Base-by-base conservation (phyloP, 2,329 filamentous ascomycete species). In the Nigrospora oryzae region DNA sequence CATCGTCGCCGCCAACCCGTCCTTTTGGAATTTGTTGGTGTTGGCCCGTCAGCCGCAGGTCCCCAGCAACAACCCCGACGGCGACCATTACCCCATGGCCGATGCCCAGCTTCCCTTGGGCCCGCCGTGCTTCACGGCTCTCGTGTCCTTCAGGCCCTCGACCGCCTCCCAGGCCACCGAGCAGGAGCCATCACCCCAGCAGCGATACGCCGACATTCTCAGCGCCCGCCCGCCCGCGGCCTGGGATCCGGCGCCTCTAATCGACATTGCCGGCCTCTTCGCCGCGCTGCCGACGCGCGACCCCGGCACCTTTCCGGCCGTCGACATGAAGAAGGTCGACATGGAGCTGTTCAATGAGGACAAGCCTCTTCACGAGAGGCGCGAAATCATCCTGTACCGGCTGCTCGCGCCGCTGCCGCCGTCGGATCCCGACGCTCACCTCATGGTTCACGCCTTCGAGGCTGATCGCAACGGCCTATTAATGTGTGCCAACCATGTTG, bases 291-390 rank as follows among this genome's bases (percentile, higher is more conserved):
- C 65, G 3, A 53, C 61, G 36, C 53, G 62, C 13, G 60, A 65
- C 2, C 58, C 64, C 2, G 72, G 71, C 3, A 57, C 56, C 0
- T 77, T 77, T 45, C 75, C 75, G 8, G 60, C 67, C 1, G 60
- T 77, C 3, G 68, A 75, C 40, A 75, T 77, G 70, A 67, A 67
- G 54, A 77, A 77, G 57, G 74, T 78, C 8, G 73, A 77, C 52
- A 71, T 79, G 67, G 50, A 49, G 0, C 57, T 45, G 0, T 73
- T 63, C 49, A 79, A 78, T 51, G 53, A 56, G 10, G 62, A 50
- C 0, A 66, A 63, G 39, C 58, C 66, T 0, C 46, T 73, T 8
- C 58, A 69, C 4, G 72, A 75, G 33, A 61, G 68, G 6, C 64
- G 70, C 15, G 70, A 79, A 51, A 58, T 78, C 8, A 51, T 76